Percentiles rank a stretch among this genome's conserved stretches.
These are phyloP conservation scores for Neopestalotiopsis sp. DNA, from an alignment of 2,329 filamentous ascomycete species.

Conservation along the genomic window DNA sequence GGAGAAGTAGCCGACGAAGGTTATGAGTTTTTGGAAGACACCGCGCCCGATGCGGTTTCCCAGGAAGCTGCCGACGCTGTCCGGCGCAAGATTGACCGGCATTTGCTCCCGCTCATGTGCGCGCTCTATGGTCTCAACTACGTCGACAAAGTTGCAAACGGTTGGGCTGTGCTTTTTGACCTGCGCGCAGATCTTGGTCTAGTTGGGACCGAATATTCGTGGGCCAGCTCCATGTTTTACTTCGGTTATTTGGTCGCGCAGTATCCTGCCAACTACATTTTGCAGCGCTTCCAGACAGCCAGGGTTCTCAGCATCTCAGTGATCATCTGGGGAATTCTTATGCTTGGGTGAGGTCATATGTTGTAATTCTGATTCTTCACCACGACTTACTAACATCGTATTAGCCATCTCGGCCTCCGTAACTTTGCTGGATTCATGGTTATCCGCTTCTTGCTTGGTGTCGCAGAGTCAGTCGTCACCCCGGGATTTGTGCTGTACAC, in stretches of 20 bases:
- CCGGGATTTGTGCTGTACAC: slow-evolving; percentile 25
- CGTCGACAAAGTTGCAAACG: slow-evolving; percentile 45
- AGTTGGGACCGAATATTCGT: slow-evolving; percentile 49
- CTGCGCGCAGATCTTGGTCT: slow-evolving; percentile 28
- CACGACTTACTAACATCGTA: slow-evolving; percentile 10
- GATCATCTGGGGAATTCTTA: slow-evolving; percentile 22
- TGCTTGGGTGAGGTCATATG: neutral
- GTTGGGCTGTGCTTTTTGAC: slow-evolving; percentile 31
- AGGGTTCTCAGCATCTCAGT: slow-evolving; percentile 31
- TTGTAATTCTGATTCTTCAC: neutral
- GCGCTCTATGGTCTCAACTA: slow-evolving; percentile 63
- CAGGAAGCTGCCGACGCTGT: slow-evolving; percentile 25
- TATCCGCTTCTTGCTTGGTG: slow-evolving; percentile 23
- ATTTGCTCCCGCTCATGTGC: slow-evolving; percentile 58
- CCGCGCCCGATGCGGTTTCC: slow-evolving; percentile 20
- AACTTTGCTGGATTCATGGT: slow-evolving; percentile 30
- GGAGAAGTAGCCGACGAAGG: slow-evolving; percentile 27
- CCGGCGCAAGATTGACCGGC: slow-evolving; percentile 46
- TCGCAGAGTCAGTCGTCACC: slow-evolving; percentile 21
- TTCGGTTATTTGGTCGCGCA: slow-evolving; percentile 34
- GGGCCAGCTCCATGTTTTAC: slow-evolving; percentile 44
- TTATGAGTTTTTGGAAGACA: slow-evolving; percentile 29
- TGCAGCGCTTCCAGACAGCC: slow-evolving; percentile 31
- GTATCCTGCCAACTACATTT: slow-evolving; percentile 31
- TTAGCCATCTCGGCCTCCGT: slow-evolving; percentile 29